Conservation (phyloP, 805 yeast genomes). For the Kuraishia borneana region DNA sequence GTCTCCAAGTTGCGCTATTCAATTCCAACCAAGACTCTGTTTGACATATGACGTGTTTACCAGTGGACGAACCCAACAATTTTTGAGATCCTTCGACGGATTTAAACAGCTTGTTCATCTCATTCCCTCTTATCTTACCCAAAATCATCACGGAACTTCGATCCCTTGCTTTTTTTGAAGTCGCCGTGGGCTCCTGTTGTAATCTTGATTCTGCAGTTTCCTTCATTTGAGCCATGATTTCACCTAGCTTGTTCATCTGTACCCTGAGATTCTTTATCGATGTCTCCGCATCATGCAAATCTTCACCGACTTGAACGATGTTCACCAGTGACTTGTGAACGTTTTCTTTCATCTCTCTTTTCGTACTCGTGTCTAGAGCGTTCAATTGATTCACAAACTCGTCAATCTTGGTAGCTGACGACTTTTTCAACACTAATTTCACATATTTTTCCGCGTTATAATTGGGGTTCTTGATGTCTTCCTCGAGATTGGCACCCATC, state of each 20-base stretch:
- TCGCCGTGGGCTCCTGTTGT: constrained; percentile 23
- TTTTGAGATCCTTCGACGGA: constrained; percentile 91
- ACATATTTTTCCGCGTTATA: constrained; percentile 40
- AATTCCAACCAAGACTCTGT: constrained; percentile 81
- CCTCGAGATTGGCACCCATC: constrained; percentile 4
- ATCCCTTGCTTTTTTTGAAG: constrained; percentile 27
- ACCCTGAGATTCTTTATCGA: constrained; percentile 54
- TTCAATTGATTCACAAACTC: constrained; percentile 47
- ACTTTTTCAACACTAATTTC: constrained; percentile 40
- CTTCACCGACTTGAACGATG: constrained; percentile 46
- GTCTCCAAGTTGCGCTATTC: constrained; percentile 77
- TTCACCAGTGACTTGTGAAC: constrained; percentile 55
- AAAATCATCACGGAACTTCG: constrained; percentile 61
- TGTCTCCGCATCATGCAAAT: constrained; percentile 50
- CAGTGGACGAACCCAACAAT: constrained; percentile 60
- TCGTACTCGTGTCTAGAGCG: constrained; percentile 36
- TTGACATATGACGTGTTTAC: constrained; percentile 71
- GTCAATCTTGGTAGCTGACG: constrained; percentile 64
- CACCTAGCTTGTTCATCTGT: constrained; percentile 47
- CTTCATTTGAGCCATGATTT: constrained; percentile 43
- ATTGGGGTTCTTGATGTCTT: constrained; percentile 23
- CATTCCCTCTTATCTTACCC: constrained; percentile 74
- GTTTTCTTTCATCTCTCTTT: constrained; percentile 44
- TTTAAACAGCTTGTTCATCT: constrained; percentile 56
- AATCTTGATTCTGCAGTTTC: constrained; percentile 50